Conservation (phyloP, 192 early-diverging fungal genomes). For the Dispira parvispora region DNA sequence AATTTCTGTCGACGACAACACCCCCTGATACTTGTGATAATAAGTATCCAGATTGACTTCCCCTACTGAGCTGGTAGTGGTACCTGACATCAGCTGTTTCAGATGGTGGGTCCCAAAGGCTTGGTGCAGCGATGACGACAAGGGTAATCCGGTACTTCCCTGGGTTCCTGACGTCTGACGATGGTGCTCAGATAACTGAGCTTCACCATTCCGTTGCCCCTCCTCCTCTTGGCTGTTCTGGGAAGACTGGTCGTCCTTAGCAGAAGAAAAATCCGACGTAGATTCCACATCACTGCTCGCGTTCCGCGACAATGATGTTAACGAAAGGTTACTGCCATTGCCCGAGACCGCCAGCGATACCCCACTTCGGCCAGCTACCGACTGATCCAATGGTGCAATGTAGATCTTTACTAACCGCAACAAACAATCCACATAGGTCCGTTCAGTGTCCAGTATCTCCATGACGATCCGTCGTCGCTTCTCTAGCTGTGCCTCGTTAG, state of each 20-base stretch:
- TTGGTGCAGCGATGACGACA: not conserved
- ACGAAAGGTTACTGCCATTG: not conserved
- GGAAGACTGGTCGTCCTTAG: conserved; percentile 10
- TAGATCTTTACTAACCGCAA: conserved; percentile 53
- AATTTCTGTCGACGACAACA: conserved; percentile 39
- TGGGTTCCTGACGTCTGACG: not conserved
- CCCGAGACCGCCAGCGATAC: not conserved
- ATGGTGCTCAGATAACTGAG: not conserved
- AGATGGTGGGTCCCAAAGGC: not conserved
- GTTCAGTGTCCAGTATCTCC: conserved; percentile 72
- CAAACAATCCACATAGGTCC: conserved; percentile 72
- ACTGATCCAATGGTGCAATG: conserved; percentile 30
- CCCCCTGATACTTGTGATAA: conserved; percentile 18
- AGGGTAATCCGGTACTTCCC: not conserved
- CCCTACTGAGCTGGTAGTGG: not conserved
- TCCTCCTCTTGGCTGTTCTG: not conserved
- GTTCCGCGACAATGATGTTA: not conserved
- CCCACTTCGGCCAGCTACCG: not conserved
- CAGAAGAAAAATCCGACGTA: not conserved
- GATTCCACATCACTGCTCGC: not conserved
- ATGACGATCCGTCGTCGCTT: conserved; percentile 48
- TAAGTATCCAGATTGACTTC: conserved; percentile 13
- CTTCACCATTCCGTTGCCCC: not conserved
- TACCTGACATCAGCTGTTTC: not conserved
- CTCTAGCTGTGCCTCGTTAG: conserved; percentile 13